Conservation (phyloP, 1,284 basidiomycete genomes). For the Somion occarium region DNA sequence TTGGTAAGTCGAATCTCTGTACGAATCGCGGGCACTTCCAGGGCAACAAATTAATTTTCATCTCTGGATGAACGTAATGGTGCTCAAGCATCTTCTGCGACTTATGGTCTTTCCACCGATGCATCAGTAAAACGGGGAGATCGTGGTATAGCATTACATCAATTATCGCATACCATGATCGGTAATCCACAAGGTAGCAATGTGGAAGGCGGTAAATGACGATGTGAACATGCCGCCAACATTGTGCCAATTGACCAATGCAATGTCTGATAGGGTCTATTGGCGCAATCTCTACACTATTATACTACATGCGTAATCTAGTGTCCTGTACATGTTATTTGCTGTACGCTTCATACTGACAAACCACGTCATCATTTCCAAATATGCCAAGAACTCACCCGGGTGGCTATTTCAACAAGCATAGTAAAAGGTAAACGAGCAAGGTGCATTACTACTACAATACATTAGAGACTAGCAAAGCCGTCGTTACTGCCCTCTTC, state of each 20-base stretch:
- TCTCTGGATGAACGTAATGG: too few species aligned
- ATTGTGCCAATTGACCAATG: not conserved
- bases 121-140: not conserved
- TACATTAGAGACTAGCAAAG: not conserved
- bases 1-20: too few species aligned
- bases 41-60: too few species aligned
- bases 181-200: not conserved
- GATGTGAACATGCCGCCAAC: not conserved
- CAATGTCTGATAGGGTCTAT: not conserved
- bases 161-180: not conserved
- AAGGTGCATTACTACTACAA: not conserved
- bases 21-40: too few species aligned
- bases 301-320: not conserved
- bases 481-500: not conserved
- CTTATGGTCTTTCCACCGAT: too few species aligned
- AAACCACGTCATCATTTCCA: too few species aligned
- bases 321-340: not conserved
- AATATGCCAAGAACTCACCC: too few species aligned
- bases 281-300: not conserved
- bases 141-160: not conserved
- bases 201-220: not conserved
- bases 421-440: too few species aligned
- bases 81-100: too few species aligned
- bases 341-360: too few species aligned
- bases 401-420: too few species aligned